A percentile compares a stretch with the other conserved stretches of the same genome.
phyloP scores from a whole-genome alignment of 495 filamentous ascomycete genomes.

The Aspergillus taichungensis region DNA sequence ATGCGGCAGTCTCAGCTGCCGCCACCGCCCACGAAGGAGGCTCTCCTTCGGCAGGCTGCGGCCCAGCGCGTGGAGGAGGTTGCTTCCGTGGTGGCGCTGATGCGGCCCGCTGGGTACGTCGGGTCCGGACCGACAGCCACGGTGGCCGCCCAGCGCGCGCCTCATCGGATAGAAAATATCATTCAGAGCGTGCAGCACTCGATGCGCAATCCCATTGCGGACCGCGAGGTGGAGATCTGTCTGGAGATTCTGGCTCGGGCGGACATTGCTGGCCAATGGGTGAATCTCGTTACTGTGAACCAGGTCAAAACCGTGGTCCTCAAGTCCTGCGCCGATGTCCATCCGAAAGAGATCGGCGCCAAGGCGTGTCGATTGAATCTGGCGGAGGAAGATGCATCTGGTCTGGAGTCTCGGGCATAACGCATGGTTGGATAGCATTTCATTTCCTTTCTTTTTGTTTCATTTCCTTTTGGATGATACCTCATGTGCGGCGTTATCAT shows the following conservation, averaged over 20 bases:
- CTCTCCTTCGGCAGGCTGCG: constrained; percentile 29
- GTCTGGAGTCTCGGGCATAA: not conserved
- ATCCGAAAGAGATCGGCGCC: constrained; percentile 28
- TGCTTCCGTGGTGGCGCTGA: constrained; percentile 26
- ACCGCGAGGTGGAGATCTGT: constrained; percentile 32
- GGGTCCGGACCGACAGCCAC: constrained; percentile 27
- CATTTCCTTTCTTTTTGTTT: constrained; percentile 7
- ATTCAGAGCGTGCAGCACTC: constrained; percentile 34
- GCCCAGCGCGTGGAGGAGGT: constrained; percentile 36
- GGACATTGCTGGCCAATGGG: constrained; percentile 36
- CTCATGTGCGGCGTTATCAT: constrained; percentile 21
- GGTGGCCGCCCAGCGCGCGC: constrained; percentile 29
- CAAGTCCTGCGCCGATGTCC: constrained; percentile 35
- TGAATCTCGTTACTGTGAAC: constrained; percentile 34
- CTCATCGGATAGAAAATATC: constrained; percentile 31
- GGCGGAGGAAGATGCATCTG: constrained; percentile 16
- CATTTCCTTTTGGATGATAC: constrained; percentile 18
- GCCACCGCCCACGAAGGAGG: constrained; percentile 35
- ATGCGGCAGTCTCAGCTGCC: constrained; percentile 36
- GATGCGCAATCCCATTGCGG: constrained; percentile 29
- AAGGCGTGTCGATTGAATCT: constrained; percentile 29
- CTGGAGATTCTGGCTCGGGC: constrained; percentile 34
- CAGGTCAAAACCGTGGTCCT: constrained; percentile 35
- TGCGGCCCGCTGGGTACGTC: constrained; percentile 29
- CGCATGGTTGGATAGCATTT: no score